A percentile compares a stretch with the other conserved stretches of the same genome.
These are phyloP conservation scores for Candolleomyces aberdarensis DNA, from an alignment of 768 basidiomycete species.

Conservation along the genomic window DNA sequence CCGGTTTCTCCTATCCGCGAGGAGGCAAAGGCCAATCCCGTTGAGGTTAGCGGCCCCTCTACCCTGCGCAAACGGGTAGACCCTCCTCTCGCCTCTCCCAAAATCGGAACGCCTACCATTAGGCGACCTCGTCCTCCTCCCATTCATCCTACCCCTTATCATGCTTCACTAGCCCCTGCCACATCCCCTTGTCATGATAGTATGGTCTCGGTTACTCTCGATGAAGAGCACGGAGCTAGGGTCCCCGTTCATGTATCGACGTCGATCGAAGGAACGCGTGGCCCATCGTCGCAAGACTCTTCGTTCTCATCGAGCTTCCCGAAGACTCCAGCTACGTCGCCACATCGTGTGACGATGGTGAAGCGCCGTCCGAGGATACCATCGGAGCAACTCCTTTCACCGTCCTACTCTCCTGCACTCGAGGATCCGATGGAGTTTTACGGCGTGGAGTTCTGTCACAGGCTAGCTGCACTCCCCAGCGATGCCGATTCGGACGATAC, in stretches of 20 bases:
- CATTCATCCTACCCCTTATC: not conserved
- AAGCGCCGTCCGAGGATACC: not conserved
- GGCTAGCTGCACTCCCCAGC: not conserved
- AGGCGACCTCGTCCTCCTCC: not conserved
- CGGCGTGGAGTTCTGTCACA: constrained; percentile 3
- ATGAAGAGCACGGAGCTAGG: not conserved
- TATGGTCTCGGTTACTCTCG: constrained; percentile 7
- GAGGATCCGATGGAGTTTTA: not conserved
- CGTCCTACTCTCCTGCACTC: not conserved
- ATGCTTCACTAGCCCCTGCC: not conserved
- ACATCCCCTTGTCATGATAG: not conserved
- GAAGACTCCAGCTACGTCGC: constrained; percentile 5
- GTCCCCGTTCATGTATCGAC: not conserved
- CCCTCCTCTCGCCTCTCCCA: not conserved
- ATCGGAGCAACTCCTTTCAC: not conserved
- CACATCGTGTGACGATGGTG: not conserved
- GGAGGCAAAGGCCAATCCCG: not conserved
- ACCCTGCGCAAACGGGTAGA: not conserved
- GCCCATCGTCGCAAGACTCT: constrained; percentile 1
- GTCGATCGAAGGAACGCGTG: not conserved
- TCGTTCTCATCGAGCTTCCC: constrained; percentile 4
- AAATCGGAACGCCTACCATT: too few species aligned
- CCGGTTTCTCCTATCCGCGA: constrained; percentile 2
- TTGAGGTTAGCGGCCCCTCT: not conserved
- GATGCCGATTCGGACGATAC: constrained; percentile 1